Conservation (phyloP, 495 filamentous ascomycete genomes). For the Penicillium manginii region DNA sequence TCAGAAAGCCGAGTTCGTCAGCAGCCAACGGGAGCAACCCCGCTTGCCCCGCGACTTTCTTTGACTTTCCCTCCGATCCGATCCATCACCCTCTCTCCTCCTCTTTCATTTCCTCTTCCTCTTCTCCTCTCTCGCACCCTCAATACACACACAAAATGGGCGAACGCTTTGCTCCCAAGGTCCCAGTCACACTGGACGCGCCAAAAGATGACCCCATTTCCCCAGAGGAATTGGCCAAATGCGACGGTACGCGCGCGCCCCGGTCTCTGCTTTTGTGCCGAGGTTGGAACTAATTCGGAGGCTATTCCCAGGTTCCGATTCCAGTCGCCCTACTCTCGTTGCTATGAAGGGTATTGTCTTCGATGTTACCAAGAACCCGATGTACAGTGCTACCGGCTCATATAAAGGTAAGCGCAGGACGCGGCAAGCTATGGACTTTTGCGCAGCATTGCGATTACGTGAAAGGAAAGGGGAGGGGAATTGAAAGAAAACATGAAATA, state of each 20-base stretch:
- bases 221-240: slow-evolving; percentile 72
- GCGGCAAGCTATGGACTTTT: background rate
- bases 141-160: slow-evolving; percentile 26
- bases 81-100: slow-evolving; percentile 6
- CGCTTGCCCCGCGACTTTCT: slow-evolving; percentile 19
- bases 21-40: slow-evolving; percentile 17
- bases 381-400: slow-evolving; percentile 75
- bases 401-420: background rate
- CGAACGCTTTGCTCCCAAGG: slow-evolving; percentile 81
- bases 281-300: background rate
- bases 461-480: background rate
- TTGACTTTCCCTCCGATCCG: slow-evolving; percentile 5
- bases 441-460: background rate
- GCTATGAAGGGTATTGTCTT: slow-evolving; percentile 97
- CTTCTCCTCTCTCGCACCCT: slow-evolving; percentile 12
- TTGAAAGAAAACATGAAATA: too few relatives aligned
- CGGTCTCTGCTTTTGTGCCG: background rate
- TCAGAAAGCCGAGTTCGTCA: slow-evolving; percentile 18
- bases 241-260: slow-evolving; percentile 64
- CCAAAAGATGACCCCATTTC: slow-evolving; percentile 88
- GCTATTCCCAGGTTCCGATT: slow-evolving; percentile 53
- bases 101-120: too few relatives aligned
- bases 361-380: slow-evolving; percentile 84
- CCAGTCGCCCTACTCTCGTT: slow-evolving; percentile 77
- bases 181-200: slow-evolving; percentile 76